phyloP scores from a whole-genome alignment of 305 asterid genomes.

The Withania somnifera region DNA sequence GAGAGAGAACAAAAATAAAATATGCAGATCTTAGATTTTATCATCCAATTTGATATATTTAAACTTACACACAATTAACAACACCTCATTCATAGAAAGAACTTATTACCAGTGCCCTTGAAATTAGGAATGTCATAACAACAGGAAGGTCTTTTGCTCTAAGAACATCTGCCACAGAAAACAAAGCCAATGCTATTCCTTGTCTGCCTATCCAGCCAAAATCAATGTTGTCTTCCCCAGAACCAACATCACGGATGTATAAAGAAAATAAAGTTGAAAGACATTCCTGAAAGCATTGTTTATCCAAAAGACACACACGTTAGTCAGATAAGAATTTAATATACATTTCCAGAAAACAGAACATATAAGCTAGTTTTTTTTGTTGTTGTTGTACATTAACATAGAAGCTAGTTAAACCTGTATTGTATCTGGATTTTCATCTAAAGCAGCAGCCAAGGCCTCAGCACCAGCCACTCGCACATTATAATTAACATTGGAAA shows the following conservation, averaged over 20 bases:
- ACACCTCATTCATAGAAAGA: background rate
- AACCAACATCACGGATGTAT: slow-evolving; percentile 76
- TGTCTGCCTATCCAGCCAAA: slow-evolving; percentile 96
- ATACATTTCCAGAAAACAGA: background rate
- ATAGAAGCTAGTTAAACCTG: slow-evolving; percentile 41
- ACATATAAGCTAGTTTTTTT: slow-evolving; percentile 3
- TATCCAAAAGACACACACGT: slow-evolving; percentile 10
- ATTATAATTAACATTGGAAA: slow-evolving; percentile 74
- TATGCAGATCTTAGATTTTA: background rate
- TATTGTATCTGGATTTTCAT: slow-evolving; percentile 89
- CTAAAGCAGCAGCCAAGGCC: slow-evolving; percentile 97
- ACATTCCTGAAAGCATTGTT: slow-evolving; percentile 55
- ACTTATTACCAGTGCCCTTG: slow-evolving; percentile 84
- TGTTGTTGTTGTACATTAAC: no score
- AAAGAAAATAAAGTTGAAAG: slow-evolving; percentile 75
- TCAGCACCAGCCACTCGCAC: slow-evolving; percentile 96
- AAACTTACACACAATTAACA: background rate
- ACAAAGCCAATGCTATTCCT: slow-evolving; percentile 87
- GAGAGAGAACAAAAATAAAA: background rate
- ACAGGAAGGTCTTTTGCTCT: slow-evolving; percentile 96
- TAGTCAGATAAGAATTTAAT: background rate
- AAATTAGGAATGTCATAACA: slow-evolving; percentile 93
- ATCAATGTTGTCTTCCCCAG: slow-evolving; percentile 44
- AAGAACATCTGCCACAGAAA: slow-evolving; percentile 84
- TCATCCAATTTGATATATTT: background rate